Base-by-base conservation (phyloP, 768 basidiomycete species). In the Hericium coralloides region DNA sequence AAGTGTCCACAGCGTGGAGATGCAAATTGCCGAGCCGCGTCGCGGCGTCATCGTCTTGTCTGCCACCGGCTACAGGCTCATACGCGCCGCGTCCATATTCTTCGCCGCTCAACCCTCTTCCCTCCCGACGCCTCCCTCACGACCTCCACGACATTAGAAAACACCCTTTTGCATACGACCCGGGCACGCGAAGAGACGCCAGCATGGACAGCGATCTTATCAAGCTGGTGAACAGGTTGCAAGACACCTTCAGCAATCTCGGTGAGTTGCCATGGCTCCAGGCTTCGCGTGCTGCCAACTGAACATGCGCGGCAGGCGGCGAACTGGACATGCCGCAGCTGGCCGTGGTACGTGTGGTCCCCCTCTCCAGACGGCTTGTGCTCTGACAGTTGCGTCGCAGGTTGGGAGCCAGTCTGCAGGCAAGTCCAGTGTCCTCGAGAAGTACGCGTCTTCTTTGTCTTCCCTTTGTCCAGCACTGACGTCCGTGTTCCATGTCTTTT, bases 381-480 rank as follows among this genome's bases (percentile, higher is more conserved):
- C 43, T 48, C 36, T 23, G 10, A 50, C 55, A 20, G 12, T 31
- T 36, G 23, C 38, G 52, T 49, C 17, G 7, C 65, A 95, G 92
- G 92, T 98, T 66, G 95, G 95, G 57, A 95, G 93, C 64, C 95
- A 98, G 73, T 97, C 94, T 41, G 86, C 93, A 36, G 95, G 95
- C 59, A 98, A 97, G 76, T 97, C 94, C 38, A 92, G 91, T 70
- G 92, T 93, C 54, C 81, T 98, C 56, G 95, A 98, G 74, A 98
- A 89, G 93, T 89, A 79, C 48, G 3, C 50, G 52, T 57, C 57
- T 31, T 9, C 31, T 31, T 6, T 31, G 31, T 31, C 31, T 6
- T 31, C 31, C 31, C 31, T 31, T 31, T 31, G 31, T 31, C 31
- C 4, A 31, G 31, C 31, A 31, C 31, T 31, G 31, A 31, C 31